phyloP scores from a whole-genome alignment of 768 basidiomycete genomes.

The Pleurotus giganteus region DNA sequence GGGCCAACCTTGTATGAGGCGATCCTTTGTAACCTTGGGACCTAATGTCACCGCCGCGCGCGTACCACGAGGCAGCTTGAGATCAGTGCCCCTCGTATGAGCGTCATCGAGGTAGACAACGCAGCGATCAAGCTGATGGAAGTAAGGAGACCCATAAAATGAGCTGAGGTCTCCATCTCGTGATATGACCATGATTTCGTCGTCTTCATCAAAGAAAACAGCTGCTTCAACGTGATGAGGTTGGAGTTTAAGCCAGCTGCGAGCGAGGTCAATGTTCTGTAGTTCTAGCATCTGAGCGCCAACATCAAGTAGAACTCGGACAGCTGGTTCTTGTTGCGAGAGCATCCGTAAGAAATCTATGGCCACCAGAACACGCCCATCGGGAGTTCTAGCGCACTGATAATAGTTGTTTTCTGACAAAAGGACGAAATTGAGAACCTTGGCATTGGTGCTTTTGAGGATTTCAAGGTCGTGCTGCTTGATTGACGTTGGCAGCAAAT shows the following conservation, averaged over 20 bases:
- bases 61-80: slow-evolving; percentile 38
- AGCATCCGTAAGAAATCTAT: slow-evolving; percentile 28
- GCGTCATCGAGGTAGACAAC: slow-evolving; percentile 53
- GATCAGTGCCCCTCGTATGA: slow-evolving; percentile 51
- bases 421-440: slow-evolving; percentile 36
- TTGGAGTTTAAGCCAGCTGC: slow-evolving; percentile 35
- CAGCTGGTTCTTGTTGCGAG: slow-evolving; percentile 30
- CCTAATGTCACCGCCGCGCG: slow-evolving; percentile 44
- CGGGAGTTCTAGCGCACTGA: slow-evolving; percentile 19
- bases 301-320: slow-evolving; percentile 51
- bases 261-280: slow-evolving; percentile 37
- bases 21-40: slow-evolving; percentile 50
- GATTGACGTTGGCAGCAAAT: slow-evolving; percentile 35
- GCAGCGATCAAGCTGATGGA: slow-evolving; percentile 32
- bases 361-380: slow-evolving; percentile 20
- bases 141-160: slow-evolving; percentile 35
- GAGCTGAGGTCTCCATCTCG: slow-evolving; percentile 33
- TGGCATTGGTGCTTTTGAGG: slow-evolving; percentile 48
- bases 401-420: slow-evolving; percentile 40
- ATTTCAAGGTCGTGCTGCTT: slow-evolving; percentile 33
- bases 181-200: slow-evolving; percentile 32
- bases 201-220: slow-evolving; percentile 39
- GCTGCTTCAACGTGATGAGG: slow-evolving; percentile 32
- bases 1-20: slow-evolving; percentile 48
- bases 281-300: slow-evolving; percentile 58